These are phyloP conservation scores for Backusella tarrabulga DNA, from an alignment of 192 early-diverging fungal genomes.

Conservation along the genomic window DNA sequence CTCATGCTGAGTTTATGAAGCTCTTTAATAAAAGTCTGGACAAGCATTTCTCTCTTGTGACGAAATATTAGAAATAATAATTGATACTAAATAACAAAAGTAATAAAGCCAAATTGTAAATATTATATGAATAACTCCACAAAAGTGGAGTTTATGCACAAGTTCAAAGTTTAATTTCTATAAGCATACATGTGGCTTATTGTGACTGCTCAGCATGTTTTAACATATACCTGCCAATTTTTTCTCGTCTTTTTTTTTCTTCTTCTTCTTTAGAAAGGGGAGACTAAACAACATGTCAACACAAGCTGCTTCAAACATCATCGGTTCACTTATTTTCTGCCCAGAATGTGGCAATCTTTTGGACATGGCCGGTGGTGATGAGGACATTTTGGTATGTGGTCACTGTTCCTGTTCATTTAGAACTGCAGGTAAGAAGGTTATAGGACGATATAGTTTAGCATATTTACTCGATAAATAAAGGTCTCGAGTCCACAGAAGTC, in stretches of 20 bases:
- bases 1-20: neutral
- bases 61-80: too few relatives aligned
- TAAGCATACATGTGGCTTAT: neutral
- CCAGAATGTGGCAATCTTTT: constrained; percentile 87
- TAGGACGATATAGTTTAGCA: neutral
- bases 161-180: neutral
- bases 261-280: neutral
- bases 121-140: neutral
- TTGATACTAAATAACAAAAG: too few relatives aligned
- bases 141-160: neutral
- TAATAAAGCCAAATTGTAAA: neutral
- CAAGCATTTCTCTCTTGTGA: neutral
- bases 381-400: constrained; percentile 79
- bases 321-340: constrained; percentile 88
- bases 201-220: neutral
- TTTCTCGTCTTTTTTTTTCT: neutral
- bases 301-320: constrained; percentile 22
- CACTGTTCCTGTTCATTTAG: constrained; percentile 73
- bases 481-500: constrained; percentile 80
- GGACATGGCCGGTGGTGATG: constrained; percentile 78
- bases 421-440: constrained; percentile 45
- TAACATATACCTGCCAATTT: neutral
- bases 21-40: neutral
- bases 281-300: constrained; percentile 3
- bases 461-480: constrained; percentile 28